Evolutionary conservation across 768 basidiomycete genomes (phyloP).

Genomic region (Hortiboletus flavorubellus): DNA sequence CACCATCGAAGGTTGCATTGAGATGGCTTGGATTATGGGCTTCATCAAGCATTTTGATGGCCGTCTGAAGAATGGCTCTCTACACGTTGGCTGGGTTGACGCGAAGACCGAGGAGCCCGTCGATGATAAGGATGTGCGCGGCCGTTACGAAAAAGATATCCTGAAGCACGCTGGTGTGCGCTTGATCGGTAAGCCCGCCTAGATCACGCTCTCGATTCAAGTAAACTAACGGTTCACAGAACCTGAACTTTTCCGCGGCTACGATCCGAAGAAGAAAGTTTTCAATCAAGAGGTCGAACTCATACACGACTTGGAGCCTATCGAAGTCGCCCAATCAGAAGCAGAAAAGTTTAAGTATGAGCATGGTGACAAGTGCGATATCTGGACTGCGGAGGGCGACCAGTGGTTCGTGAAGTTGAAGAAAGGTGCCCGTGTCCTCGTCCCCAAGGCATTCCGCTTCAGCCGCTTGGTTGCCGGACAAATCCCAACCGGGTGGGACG

Average conservation of each 20-base stretch:
- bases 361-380: conserved; percentile 94
- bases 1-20: conserved; percentile 96
- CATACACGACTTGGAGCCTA: conserved; percentile 92
- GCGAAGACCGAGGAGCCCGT: conserved; percentile 90
- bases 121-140: conserved; percentile 95
- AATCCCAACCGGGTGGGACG: conserved; percentile 96
- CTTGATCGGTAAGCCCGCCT: conserved; percentile 71
- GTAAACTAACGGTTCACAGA: conserved; percentile 47
- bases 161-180: conserved; percentile 88
- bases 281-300: conserved; percentile 98
- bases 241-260: conserved; percentile 96
- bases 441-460: conserved; percentile 96
- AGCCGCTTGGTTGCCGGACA: conserved; percentile 94
- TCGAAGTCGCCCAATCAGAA: conserved; percentile 89
- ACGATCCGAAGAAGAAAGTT: conserved; percentile 95
- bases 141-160: conserved; percentile 93
- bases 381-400: conserved; percentile 89
- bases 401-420: conserved; percentile 99
- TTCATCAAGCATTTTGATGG: conserved; percentile 99
- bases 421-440: conserved; percentile 89
- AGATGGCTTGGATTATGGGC: conserved; percentile 99
- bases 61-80: conserved; percentile 85
- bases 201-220: neutral
- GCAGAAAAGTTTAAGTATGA: conserved; percentile 95
- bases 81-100: conserved; percentile 99